phyloP scores from a whole-genome alignment of 2,329 filamentous ascomycete species.

The Epicoccum sorghinum region DNA sequence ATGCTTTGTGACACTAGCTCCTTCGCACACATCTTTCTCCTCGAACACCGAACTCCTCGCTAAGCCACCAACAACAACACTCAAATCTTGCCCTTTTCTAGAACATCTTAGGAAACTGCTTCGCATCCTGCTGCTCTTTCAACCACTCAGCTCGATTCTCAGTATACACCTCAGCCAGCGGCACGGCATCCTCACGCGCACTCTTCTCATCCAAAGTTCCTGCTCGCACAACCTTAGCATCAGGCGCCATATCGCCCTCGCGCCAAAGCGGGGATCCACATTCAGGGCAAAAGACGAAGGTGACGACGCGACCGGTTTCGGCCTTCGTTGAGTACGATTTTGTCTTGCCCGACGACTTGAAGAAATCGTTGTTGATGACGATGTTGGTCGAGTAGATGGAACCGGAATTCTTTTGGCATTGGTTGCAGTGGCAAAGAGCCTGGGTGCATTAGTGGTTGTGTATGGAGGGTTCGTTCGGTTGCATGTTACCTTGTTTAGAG shows the following conservation, averaged over 20 bases:
- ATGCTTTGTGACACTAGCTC: neutral
- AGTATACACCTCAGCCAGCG: slow-evolving; percentile 11
- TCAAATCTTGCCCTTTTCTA: neutral
- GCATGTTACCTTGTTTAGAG: slow-evolving; percentile 5
- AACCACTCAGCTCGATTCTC: slow-evolving; percentile 14
- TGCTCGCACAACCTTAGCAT: slow-evolving; percentile 9
- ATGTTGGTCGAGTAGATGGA: slow-evolving; percentile 11
- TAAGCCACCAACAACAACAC: neutral
- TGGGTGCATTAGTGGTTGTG: neutral
- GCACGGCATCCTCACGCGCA: slow-evolving; percentile 6
- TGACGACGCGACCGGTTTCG: slow-evolving; percentile 14
- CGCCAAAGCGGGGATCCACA: slow-evolving; percentile 14
- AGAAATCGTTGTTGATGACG: slow-evolving; percentile 13
- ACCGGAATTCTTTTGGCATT: slow-evolving; percentile 14
- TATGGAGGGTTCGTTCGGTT: neutral
- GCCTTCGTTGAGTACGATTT: slow-evolving; percentile 15
- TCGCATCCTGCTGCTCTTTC: slow-evolving; percentile 12
- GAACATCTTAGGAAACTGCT: slow-evolving; percentile 15
- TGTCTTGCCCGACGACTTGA: slow-evolving; percentile 10
- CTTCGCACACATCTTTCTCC: neutral
- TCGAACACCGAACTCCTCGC: neutral
- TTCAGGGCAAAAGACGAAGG: slow-evolving; percentile 13
- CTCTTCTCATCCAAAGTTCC: slow-evolving; percentile 12
- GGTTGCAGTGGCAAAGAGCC: slow-evolving; percentile 16
- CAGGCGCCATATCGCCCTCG: slow-evolving; percentile 14